Percentiles rank a stretch among this genome's conserved stretches.
Evolutionary conservation across 805 yeast species (phyloP).

Genomic region (Ogataea methanolica): DNA sequence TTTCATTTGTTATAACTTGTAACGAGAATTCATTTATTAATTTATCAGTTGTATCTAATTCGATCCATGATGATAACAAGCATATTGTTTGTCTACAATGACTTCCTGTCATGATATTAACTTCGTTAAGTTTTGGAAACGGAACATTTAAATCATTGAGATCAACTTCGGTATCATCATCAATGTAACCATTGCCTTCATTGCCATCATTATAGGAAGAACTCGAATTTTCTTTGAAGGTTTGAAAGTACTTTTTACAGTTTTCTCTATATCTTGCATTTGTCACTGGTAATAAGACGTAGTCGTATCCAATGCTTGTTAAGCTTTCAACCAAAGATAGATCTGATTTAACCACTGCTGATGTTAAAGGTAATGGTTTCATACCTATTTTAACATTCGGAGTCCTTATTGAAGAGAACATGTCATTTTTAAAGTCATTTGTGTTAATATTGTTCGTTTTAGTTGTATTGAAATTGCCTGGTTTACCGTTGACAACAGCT

Average conservation of each 20-base stretch:
- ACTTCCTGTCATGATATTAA: constrained; percentile 37
- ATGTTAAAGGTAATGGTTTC: constrained; percentile 37
- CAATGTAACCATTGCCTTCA: neutral
- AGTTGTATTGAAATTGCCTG: neutral
- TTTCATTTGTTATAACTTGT: constrained; percentile 55
- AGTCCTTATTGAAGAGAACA: neutral
- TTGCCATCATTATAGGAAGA: neutral
- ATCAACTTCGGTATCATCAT: constrained; percentile 1
- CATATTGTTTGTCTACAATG: constrained; percentile 46
- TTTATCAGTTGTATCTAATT: constrained; percentile 50
- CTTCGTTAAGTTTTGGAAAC: constrained; percentile 37
- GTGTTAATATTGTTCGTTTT: neutral
- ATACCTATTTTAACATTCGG: constrained; percentile 34
- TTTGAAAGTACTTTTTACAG: constrained; percentile 35
- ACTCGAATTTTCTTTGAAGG: constrained; percentile 19
- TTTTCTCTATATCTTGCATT: constrained; percentile 43
- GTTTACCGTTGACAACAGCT: neutral
- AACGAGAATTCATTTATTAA: constrained; percentile 47
- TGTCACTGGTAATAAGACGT: constrained; percentile 50
- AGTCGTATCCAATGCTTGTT: constrained; percentile 41
- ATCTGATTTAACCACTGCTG: constrained; percentile 28
- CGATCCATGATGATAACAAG: constrained; percentile 64
- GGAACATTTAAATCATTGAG: constrained; percentile 32
- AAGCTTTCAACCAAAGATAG: constrained; percentile 23
- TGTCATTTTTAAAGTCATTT: neutral